Base-by-base conservation (phyloP, 2,329 filamentous ascomycete genomes). In the Colletotrichum sp. region DNA sequence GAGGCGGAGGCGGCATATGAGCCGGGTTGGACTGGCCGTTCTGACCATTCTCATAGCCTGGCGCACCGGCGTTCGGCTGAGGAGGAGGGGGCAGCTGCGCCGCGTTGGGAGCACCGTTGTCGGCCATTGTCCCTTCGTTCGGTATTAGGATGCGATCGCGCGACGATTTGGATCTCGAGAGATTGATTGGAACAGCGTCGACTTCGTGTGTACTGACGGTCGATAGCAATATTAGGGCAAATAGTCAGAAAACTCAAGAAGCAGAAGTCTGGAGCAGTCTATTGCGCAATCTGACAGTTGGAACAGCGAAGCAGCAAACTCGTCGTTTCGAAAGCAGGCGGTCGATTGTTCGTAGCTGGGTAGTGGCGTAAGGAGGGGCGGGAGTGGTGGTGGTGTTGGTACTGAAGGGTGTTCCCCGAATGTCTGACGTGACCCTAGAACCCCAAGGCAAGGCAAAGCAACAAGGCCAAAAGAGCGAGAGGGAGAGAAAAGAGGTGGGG, bases 1-100 rank as follows among this genome's bases (percentile, higher is more conserved):
- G 93, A 80, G 96, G 94, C 77, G 96, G 96, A 73, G 96, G 96
- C 75, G 95, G 94, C 94, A 98, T 96, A 85, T 97, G 94, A 79
- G 91, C 87, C 78, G 92, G 90, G 83, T 93, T 93, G 78, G 89
- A 87, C 86, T 95, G 94, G 79, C 90, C 90, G 83, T 93, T 93
- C 85, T 95, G 93, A 80, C 91, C 90, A 81, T 90, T 91, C 83
- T 96, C 95, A 86, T 94, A 96, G 83, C 94, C 95, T 80, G 95
- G 93, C 79, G 93, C 93, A 82, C 92, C 93, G 80, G 92, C 89
- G 81, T 93, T 91, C 77, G 91, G 87, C 84, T 94, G 92, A 72
- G 93, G 91, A 78, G 93, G 92, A 77, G 92, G 91, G 68, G 94
- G 93, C 80, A 96, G 92, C 85, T 94, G 92, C 77, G 91, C 88